phyloP scores from a whole-genome alignment of 2,329 filamentous ascomycete species.

The Claviceps pazoutovae region DNA sequence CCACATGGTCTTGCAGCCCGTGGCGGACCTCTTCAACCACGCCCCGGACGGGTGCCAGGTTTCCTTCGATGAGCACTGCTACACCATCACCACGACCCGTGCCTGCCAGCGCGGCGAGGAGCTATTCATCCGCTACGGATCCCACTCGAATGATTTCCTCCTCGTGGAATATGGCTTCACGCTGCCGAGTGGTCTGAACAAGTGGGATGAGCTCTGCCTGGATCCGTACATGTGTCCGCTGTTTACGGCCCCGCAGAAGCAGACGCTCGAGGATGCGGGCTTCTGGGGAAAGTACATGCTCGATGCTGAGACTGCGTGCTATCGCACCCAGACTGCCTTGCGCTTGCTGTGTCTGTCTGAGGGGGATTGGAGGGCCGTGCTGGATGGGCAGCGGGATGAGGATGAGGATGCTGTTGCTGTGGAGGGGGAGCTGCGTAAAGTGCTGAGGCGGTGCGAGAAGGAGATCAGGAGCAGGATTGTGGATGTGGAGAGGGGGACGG shows the following conservation, averaged over 20 bases:
- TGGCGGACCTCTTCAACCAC: slow-evolving; percentile 60
- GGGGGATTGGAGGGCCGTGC: slow-evolving; percentile 28
- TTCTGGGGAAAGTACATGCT: slow-evolving; percentile 39
- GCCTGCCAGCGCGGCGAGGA: slow-evolving; percentile 45
- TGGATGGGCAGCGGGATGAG: slow-evolving; percentile 32
- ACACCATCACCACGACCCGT: slow-evolving; percentile 37
- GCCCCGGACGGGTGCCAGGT: slow-evolving; percentile 36
- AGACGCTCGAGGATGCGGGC: slow-evolving; percentile 27
- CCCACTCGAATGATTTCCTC: slow-evolving; percentile 56
- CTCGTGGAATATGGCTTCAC: slow-evolving; percentile 51
- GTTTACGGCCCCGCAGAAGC: slow-evolving; percentile 20
- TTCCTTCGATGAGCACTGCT: slow-evolving; percentile 35
- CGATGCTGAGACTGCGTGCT: slow-evolving; percentile 35
- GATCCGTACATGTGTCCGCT: slow-evolving; percentile 32
- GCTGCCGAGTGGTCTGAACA: slow-evolving; percentile 27
- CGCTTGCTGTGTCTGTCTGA: slow-evolving; percentile 22
- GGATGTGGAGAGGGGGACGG: slow-evolving; percentile 17
- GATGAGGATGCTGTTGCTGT: slow-evolving; percentile 29
- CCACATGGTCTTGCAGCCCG: slow-evolving; percentile 55
- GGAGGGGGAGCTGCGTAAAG: slow-evolving; percentile 19
- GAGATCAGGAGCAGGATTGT: slow-evolving; percentile 18
- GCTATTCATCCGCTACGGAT: slow-evolving; percentile 54
- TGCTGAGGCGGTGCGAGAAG: slow-evolving; percentile 24
- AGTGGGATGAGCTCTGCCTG: slow-evolving; percentile 36
- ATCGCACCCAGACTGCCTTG: slow-evolving; percentile 41